Conservation (phyloP, 2,329 filamentous ascomycete genomes). For the Helotiales sp. region DNA sequence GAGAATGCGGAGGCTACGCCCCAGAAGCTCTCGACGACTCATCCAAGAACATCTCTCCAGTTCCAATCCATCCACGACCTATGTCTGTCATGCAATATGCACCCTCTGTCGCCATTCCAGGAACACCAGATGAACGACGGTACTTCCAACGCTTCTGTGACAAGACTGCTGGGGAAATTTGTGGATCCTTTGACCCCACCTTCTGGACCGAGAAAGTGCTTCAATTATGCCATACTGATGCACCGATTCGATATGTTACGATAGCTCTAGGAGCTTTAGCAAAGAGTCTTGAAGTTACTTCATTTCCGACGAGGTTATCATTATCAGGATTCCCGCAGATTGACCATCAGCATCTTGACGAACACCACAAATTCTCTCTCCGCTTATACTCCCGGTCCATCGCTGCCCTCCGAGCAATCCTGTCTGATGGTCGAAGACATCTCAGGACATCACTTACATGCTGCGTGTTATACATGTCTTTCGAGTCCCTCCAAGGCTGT, state of each 20-base stretch:
- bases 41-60: conserved; percentile 28
- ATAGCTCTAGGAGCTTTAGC: conserved; percentile 34
- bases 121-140: conserved; percentile 30
- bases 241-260: conserved; percentile 33
- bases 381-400: conserved; percentile 34
- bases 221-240: conserved; percentile 34
- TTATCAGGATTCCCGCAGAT: conserved; percentile 35
- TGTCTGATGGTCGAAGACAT: conserved; percentile 33
- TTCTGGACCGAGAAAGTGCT: conserved; percentile 37
- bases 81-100: conserved; percentile 33
- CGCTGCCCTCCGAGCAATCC: conserved; percentile 28
- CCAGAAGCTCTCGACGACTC: conserved; percentile 30
- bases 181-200: conserved; percentile 32
- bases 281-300: conserved; percentile 33
- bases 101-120: conserved; percentile 31
- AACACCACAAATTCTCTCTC: conserved; percentile 34
- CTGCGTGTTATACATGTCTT: conserved; percentile 35
- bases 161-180: conserved; percentile 33
- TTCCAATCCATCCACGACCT: conserved; percentile 33
- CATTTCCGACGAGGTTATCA: conserved; percentile 32
- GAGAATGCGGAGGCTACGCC: conserved; percentile 36
- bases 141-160: conserved; percentile 37
- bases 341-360: conserved; percentile 33
- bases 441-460: conserved; percentile 33
- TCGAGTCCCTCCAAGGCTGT: conserved; percentile 34